These are phyloP conservation scores for Dryadomyces sulphureus DNA, from an alignment of 2,329 filamentous ascomycete species.

Conservation along the genomic window DNA sequence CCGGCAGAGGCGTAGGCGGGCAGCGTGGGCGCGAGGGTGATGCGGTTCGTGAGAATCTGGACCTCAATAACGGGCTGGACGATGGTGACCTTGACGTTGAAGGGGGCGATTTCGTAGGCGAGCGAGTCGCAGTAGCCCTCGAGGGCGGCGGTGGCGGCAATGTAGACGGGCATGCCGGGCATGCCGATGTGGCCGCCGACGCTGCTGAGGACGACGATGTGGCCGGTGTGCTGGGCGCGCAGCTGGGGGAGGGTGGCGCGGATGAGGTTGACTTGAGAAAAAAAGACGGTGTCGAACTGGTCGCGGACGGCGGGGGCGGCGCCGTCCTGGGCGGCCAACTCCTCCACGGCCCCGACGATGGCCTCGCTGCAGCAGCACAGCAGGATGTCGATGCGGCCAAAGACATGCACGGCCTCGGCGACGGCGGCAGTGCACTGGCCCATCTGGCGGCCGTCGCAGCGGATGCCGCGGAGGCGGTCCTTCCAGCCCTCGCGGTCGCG, in stretches of 20 bases:
- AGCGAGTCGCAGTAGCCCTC: conserved; percentile 93
- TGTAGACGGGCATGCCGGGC: conserved; percentile 80
- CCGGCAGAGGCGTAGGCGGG: conserved; percentile 26
- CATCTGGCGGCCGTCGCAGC: conserved; percentile 46
- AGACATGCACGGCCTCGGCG: conserved; percentile 70
- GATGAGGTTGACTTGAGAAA: conserved; percentile 91
- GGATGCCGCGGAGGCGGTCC: conserved; percentile 54
- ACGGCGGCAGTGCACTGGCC: conserved; percentile 71
- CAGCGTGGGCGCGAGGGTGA: conserved; percentile 70
- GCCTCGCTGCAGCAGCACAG: conserved; percentile 84
- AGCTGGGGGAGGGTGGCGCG: conserved; percentile 73
- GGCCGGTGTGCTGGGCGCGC: conserved; percentile 66
- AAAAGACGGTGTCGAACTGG: conserved; percentile 91
- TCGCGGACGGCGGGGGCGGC: conserved; percentile 71
- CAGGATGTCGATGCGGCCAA: conserved; percentile 78
- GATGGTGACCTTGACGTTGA: conserved; percentile 92
- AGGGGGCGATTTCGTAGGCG: conserved; percentile 90
- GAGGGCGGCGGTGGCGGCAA: conserved; percentile 83
- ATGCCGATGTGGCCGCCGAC: conserved; percentile 88
- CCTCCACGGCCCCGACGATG: conserved; percentile 81
- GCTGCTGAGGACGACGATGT: conserved; percentile 79
- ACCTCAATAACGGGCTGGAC: conserved; percentile 94
- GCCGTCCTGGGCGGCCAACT: conserved; percentile 36
- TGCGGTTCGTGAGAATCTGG: conserved; percentile 69
- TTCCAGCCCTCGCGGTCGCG: conserved; percentile 66